These are phyloP conservation scores for Claviceps sp. DNA, from an alignment of 2,329 filamentous ascomycete genomes.

Conservation along the genomic window DNA sequence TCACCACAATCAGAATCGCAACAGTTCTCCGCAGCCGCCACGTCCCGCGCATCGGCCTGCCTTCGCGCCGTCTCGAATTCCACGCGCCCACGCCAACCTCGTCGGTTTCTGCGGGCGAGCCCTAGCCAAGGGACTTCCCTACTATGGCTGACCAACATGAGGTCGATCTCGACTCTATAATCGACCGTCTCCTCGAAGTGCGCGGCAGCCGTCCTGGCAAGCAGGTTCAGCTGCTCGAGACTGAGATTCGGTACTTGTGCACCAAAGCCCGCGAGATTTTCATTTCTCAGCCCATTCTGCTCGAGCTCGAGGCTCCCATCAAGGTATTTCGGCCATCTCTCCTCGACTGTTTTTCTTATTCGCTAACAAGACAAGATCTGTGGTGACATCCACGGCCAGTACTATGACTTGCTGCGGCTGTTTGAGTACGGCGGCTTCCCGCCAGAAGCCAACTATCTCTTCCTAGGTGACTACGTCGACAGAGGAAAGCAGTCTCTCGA, in stretches of 20 bases:
- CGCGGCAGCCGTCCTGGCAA: constrained; percentile 95
- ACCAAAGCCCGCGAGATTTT: constrained; percentile 99
- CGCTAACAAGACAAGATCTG: constrained; percentile 57
- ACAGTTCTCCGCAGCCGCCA: constrained; percentile 9
- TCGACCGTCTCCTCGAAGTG: constrained; percentile 94
- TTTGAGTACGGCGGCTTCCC: constrained; percentile 99
- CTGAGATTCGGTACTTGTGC: constrained; percentile 93
- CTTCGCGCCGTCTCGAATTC: constrained; percentile 11
- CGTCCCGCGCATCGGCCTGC: constrained; percentile 17
- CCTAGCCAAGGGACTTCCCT: constrained; percentile 20
- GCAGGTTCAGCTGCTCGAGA: constrained; percentile 92
- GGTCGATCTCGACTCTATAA: constrained; percentile 98
- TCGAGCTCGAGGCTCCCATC: constrained; percentile 96
- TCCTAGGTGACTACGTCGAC: constrained; percentile 97
- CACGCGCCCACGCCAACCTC: constrained; percentile 11
- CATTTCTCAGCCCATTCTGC: constrained; percentile 94
- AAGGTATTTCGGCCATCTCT: constrained; percentile 50
- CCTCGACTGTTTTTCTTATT: not conserved
- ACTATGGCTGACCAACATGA: constrained; percentile 60
- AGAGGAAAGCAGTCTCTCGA: constrained; percentile 98
- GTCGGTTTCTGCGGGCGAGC: constrained; percentile 26
- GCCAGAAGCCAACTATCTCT: constrained; percentile 97
- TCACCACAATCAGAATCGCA: constrained; percentile 10
- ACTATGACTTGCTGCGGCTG: constrained; percentile 91
- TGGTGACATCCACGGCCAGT: constrained; percentile 98